Evolutionary conservation across 768 basidiomycete species (phyloP), one percentile per base, ranked within the genome.

Genomic region (Tylopilus cervinicoccineus): DNA sequence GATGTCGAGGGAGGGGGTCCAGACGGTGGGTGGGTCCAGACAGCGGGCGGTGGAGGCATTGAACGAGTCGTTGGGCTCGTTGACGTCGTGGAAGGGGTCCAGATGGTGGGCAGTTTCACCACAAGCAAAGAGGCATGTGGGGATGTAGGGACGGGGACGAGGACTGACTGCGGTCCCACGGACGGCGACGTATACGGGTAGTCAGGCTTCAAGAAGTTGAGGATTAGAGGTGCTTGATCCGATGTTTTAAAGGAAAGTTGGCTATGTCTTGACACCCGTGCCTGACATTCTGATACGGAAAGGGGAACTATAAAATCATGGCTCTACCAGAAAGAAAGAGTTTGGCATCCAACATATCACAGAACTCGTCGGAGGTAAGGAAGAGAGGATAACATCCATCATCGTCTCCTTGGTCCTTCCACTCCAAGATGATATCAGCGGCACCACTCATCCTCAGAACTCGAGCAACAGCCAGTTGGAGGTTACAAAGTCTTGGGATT

Each of bases 401-500:
- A 7, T 44, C 40, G 34, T 48, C 47, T 9, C 41, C 47, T 6
- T 17, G 13, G 29, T 40, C 38, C 38, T 40, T 48, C 49, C 38
- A 48, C 16, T 47, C 16, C 37, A 32, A 14, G 29, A 33, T 23
- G 27, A 50, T n/a, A 38, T 50, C 48, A 19, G 48, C 48, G 22
- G 48, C 48, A 39, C 44, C 48, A 38, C 48, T 50, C 48, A 50
- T 46, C 48, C 5, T 50, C 32, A 40, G 9, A 40, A 34, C 46
- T 14, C 26, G 45, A 50, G 45, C 49, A 26, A 40, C 12, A 48
- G 49, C 49, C 31, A 48, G 16, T 31, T 17, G 45, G 28, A 50
- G 20, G 29, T 48, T 50, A 8, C 38, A 50, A 14, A 48, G 20
- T 2, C 1, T 39, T 14, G 33, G n/a, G 7, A 33, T 17, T 16